Evolutionary conservation across 805 yeast genomes (phyloP).

Genomic region (Lipomyces orientalis): DNA sequence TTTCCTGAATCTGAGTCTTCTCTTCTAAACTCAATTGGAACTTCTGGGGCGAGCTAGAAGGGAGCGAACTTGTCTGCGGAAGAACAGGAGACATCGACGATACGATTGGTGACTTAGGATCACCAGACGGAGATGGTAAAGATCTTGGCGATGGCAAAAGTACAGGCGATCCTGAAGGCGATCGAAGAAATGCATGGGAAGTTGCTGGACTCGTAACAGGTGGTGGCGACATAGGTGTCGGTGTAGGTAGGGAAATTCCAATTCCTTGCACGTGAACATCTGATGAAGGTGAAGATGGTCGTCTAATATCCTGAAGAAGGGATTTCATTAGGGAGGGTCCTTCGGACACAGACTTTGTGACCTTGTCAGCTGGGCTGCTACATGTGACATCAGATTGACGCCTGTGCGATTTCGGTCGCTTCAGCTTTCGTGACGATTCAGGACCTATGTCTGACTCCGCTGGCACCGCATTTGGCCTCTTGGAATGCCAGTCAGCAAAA

Average conservation of each 20-base stretch:
- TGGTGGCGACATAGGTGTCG: conserved; percentile 29
- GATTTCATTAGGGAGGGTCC: conserved; percentile 30
- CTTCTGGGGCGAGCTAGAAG: conserved; percentile 5
- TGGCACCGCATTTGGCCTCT: conserved; percentile 16
- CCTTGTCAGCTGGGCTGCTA: background rate
- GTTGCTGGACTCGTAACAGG: conserved; percentile 15
- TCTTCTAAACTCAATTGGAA: conserved; percentile 43
- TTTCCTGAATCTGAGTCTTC: conserved; percentile 61
- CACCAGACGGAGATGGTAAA: conserved; percentile 29
- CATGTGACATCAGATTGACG: background rate
- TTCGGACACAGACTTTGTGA: background rate
- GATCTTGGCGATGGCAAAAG: conserved; percentile 19
- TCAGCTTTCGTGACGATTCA: conserved; percentile 24
- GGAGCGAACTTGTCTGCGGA: background rate
- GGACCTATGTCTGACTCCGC: background rate
- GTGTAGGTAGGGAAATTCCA: conserved; percentile 24
- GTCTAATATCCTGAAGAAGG: conserved; percentile 29
- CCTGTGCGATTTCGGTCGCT: conserved; percentile 33
- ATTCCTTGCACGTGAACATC: conserved; percentile 11
- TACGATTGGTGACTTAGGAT: conserved; percentile 21
- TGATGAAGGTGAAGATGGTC: conserved; percentile 29
- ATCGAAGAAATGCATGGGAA: conserved; percentile 13
- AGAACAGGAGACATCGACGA: conserved; percentile 1
- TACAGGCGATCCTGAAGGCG: conserved; percentile 33
- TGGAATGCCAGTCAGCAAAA: conserved; percentile 22